phyloP scores from a whole-genome alignment of 306 rosid genomes.

The Rosa persica region DNA sequence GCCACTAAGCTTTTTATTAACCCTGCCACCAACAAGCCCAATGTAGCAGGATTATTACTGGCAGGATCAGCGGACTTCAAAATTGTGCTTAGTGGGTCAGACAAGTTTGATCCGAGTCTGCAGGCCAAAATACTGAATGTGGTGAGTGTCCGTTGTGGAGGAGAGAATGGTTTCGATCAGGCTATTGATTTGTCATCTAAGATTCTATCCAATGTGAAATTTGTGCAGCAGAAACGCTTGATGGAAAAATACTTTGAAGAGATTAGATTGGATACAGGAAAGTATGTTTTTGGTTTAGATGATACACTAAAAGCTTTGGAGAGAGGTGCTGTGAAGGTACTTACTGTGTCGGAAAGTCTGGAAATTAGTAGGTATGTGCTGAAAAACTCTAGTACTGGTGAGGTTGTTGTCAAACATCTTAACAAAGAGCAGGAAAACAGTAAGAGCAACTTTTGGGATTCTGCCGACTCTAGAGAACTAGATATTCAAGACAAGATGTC shows the following conservation, averaged over 20 bases:
- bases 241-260: neutral
- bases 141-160: neutral
- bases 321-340: neutral
- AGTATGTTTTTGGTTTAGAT: neutral
- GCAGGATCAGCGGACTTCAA: constrained; percentile 4
- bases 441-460: neutral
- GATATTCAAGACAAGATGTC: neutral
- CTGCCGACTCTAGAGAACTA: constrained; percentile 4
- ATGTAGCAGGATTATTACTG: neutral
- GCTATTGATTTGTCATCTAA: neutral
- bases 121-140: neutral
- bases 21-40: neutral
- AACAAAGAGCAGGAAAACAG: neutral
- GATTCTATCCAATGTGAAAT: neutral
- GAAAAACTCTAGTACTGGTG: neutral
- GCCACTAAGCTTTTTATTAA: neutral
- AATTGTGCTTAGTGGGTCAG: neutral
- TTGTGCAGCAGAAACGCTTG: neutral
- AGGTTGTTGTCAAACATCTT: neutral
- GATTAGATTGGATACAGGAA: neutral
- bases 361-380: constrained; percentile 2
- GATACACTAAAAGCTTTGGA: neutral
- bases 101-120: neutral
- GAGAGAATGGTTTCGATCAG: neutral
- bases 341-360: neutral